Evolutionary conservation across 495 filamentous ascomycete species (phyloP).

Genomic region (Beverwykella pulmonaria): DNA sequence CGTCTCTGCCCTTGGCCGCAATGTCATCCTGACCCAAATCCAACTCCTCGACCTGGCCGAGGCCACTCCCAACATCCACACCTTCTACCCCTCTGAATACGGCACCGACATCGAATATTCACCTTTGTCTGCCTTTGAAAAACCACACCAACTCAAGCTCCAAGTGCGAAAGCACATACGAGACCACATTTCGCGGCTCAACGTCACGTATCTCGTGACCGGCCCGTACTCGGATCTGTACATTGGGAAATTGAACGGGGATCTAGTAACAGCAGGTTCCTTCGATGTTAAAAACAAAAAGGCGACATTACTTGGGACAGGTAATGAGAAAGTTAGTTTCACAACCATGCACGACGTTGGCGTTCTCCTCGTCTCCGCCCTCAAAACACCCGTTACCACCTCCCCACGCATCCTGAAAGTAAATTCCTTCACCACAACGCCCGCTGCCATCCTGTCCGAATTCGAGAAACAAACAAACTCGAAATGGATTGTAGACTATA

Average conservation of each 20-base stretch:
- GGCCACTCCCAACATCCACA: conserved; percentile 57
- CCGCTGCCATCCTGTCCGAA: conserved; percentile 62
- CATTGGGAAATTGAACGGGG: conserved; percentile 48
- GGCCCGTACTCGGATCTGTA: conserved; percentile 72
- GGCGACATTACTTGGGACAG: conserved; percentile 62
- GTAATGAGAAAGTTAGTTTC: conserved; percentile 61
- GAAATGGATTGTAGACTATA: conserved; percentile 59
- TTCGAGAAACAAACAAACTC: conserved; percentile 66
- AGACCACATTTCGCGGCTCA: conserved; percentile 55
- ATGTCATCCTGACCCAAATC: conserved; percentile 60
- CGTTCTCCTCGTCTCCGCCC: conserved; percentile 61
- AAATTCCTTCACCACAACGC: conserved; percentile 70
- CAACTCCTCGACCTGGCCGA: conserved; percentile 62
- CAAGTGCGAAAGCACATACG: conserved; percentile 61
- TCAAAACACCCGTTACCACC: conserved; percentile 57
- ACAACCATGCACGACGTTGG: conserved; percentile 71
- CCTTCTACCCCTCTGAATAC: conserved; percentile 74
- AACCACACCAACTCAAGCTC: conserved; percentile 71
- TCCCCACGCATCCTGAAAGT: conserved; percentile 63
- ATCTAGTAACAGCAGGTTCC: conserved; percentile 52
- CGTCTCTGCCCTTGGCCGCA: conserved; percentile 65
- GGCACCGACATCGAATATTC: conserved; percentile 74
- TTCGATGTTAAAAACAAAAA: conserved; percentile 60
- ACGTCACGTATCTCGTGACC: conserved; percentile 69
- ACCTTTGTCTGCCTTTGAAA: conserved; percentile 60